phyloP scores from a whole-genome alignment of 2,329 filamentous ascomycete genomes.

The Fusarium mangiferae region DNA sequence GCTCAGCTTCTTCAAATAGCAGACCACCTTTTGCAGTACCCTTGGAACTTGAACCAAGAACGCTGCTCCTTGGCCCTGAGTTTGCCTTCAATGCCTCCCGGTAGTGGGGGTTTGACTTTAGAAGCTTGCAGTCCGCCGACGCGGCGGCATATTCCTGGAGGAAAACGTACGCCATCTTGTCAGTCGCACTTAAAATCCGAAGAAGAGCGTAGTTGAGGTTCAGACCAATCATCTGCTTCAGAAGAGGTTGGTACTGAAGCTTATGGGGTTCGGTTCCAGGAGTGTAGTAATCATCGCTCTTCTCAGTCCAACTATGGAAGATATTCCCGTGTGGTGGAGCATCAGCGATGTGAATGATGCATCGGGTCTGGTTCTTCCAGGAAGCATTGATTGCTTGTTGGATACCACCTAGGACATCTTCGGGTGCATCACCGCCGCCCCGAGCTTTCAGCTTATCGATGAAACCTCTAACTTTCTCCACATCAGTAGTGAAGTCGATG shows the following conservation, averaged over 20 bases:
- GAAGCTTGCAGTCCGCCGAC: conserved; percentile 8
- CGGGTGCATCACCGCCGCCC: conserved; percentile 48
- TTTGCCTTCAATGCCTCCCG: background rate
- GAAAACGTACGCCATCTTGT: background rate
- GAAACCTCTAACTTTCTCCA: background rate
- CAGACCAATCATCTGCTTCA: conserved; percentile 20
- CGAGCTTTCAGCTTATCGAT: background rate
- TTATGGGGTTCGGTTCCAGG: conserved; percentile 10
- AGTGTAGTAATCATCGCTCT: background rate
- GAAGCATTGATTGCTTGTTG: conserved; percentile 44
- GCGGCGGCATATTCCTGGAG: conserved; percentile 12
- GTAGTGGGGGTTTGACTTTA: background rate
- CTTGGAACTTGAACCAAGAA: background rate
- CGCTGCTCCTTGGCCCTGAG: background rate
- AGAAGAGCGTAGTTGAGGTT: conserved; percentile 26
- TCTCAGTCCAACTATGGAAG: background rate
- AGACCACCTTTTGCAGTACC: conserved; percentile 10
- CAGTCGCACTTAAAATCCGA: background rate
- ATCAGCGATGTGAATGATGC: conserved; percentile 31
- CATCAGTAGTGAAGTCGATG: conserved; percentile 20
- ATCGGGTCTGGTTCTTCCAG: conserved; percentile 49
- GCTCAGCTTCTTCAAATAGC: conserved; percentile 11
- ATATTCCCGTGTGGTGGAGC: conserved; percentile 15
- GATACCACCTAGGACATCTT: conserved; percentile 52
- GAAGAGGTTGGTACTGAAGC: conserved; percentile 6